Conservation (phyloP, 1,284 basidiomycete genomes). For the Wolfiporia cocos region DNA sequence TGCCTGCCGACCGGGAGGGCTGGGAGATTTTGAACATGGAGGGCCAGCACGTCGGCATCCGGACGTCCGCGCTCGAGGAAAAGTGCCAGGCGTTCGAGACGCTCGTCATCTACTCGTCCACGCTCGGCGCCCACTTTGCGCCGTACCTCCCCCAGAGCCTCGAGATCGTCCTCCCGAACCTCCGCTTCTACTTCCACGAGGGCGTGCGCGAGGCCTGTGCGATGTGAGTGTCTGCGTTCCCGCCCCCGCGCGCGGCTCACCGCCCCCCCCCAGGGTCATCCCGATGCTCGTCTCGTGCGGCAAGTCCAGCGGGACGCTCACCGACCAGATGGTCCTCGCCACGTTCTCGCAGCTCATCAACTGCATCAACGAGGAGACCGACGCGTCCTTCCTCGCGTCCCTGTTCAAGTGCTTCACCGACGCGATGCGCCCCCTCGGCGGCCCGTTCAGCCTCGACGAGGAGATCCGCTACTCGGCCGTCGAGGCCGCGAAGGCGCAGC, state of each 20-base stretch:
- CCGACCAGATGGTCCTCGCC: constrained; percentile 63
- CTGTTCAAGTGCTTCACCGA: constrained; percentile 75
- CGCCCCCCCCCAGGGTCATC: constrained; percentile 45
- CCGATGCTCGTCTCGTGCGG: constrained; percentile 71
- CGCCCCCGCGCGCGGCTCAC: constrained; percentile 1
- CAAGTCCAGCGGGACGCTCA: constrained; percentile 62
- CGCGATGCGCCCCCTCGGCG: constrained; percentile 57
- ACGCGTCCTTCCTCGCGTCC: constrained; percentile 70
- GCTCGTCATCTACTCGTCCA: constrained; percentile 73
- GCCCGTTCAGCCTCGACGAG: constrained; percentile 40
- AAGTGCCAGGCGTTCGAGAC: constrained; percentile 86
- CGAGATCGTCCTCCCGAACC: constrained; percentile 63
- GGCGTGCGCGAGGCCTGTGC: constrained; percentile 77
- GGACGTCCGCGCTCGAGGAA: constrained; percentile 78
- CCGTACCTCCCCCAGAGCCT: constrained; percentile 69
- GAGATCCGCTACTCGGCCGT: constrained; percentile 50
- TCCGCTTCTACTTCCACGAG: constrained; percentile 77
- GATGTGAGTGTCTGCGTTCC: constrained; percentile 42
- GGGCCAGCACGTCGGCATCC: constrained; percentile 69
- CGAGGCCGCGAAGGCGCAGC: constrained; percentile 64
- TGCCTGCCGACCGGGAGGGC: constrained; percentile 53
- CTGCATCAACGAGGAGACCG: constrained; percentile 60
- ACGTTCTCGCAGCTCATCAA: constrained; percentile 64
- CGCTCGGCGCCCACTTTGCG: constrained; percentile 62
- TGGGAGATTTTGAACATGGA: constrained; percentile 76